Conservation (phyloP, 1,139 yeast genomes). For the Lodderomyces orthopsilosis region DNA sequence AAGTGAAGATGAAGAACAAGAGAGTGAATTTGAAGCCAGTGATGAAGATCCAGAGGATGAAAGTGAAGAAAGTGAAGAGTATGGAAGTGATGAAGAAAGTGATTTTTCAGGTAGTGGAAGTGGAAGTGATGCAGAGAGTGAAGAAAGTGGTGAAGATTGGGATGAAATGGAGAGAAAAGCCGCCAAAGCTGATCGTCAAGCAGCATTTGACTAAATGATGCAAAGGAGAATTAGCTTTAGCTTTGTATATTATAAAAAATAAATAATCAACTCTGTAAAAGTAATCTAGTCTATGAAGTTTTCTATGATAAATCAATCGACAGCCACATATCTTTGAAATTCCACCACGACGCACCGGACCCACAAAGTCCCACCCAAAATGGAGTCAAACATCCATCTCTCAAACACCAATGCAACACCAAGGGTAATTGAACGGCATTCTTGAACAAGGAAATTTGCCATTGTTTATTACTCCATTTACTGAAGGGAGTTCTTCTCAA, state of each 20-base stretch:
- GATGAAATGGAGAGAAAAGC: slow-evolving; percentile 72
- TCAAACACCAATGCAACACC: slow-evolving; percentile 57
- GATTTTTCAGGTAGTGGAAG: slow-evolving; percentile 33
- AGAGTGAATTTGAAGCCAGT: slow-evolving; percentile 57
- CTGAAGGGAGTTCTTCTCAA: slow-evolving; percentile 39
- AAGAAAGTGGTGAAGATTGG: slow-evolving; percentile 65
- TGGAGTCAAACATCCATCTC: slow-evolving; percentile 52
- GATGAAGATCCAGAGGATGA: slow-evolving; percentile 76
- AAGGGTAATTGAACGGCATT: slow-evolving; percentile 51
- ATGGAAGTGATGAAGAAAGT: slow-evolving; percentile 36
- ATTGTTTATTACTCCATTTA: slow-evolving; percentile 30
- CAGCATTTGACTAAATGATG: slow-evolving; percentile 10
- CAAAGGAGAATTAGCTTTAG: not conserved
- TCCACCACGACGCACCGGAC: slow-evolving; percentile 48
- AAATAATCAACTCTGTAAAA: not conserved
- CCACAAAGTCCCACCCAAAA: slow-evolving; percentile 54
- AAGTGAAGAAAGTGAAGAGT: slow-evolving; percentile 57
- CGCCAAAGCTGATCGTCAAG: slow-evolving; percentile 40
- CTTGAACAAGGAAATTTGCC: slow-evolving; percentile 38
- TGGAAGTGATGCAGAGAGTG: slow-evolving; percentile 34
- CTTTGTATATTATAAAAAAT: not conserved
- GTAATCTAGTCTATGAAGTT: no score
- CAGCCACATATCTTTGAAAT: slow-evolving; percentile 37
- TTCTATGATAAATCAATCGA: slow-evolving; percentile 29
- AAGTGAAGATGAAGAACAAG: slow-evolving; percentile 60